phyloP scores from a whole-genome alignment of 306 rosid species.

The Dalbergia oliveri region DNA sequence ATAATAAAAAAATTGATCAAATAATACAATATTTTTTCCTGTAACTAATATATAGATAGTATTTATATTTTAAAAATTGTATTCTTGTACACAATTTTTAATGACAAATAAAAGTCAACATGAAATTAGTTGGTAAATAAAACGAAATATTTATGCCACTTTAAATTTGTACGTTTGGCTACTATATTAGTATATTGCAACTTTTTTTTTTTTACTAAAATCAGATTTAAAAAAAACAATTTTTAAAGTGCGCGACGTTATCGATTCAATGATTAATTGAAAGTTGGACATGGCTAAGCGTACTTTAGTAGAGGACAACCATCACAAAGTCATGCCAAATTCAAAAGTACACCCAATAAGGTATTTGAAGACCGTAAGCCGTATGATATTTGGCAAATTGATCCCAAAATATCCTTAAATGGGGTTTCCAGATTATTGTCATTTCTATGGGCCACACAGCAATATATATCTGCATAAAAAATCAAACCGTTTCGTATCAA shows the following conservation, averaged over 20 bases:
- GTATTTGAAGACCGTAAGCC: not conserved
- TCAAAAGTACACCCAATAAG: not conserved
- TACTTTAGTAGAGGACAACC: conserved; percentile 1
- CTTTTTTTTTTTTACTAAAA: not conserved
- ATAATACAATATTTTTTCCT: too few relatives aligned
- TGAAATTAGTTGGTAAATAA: not conserved
- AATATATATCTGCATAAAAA: not conserved
- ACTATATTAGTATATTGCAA: not conserved
- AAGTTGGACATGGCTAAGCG: not conserved
- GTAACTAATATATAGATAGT: too few relatives aligned
- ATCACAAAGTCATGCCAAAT: conserved; percentile 16
- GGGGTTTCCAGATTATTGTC: not conserved
- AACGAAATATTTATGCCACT: not conserved
- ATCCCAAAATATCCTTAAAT: not conserved
- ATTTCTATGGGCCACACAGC: not conserved
- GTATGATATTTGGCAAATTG: not conserved
- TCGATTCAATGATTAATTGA: too few relatives aligned
- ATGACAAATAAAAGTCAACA: not conserved
- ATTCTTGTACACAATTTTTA: too few relatives aligned
- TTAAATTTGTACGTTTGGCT: not conserved
- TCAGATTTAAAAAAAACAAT: too few relatives aligned
- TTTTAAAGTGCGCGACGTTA: not conserved
- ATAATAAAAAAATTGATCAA: too few relatives aligned
- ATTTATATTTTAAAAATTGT: too few relatives aligned
- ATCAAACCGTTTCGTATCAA: not conserved